These are phyloP conservation scores for Rhodotorula babjevae DNA, from an alignment of 768 basidiomycete genomes.

Conservation along the genomic window DNA sequence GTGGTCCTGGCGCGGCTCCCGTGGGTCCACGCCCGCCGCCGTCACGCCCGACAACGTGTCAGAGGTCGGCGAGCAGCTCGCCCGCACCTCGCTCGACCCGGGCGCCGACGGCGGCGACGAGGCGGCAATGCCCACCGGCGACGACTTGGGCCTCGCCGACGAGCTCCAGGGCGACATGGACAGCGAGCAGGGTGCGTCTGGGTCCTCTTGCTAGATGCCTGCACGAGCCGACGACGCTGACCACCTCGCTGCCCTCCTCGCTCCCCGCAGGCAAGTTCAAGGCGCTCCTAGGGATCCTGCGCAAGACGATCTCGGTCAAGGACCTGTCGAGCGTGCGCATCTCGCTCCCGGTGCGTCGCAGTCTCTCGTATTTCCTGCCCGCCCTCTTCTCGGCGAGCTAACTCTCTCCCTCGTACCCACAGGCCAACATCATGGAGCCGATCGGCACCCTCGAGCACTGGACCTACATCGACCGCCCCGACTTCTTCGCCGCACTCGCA, in stretches of 20 bases:
- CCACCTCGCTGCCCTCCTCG: neutral
- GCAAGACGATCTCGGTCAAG: conserved; percentile 40
- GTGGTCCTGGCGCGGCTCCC: neutral
- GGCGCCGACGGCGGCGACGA: neutral
- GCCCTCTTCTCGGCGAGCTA: no score
- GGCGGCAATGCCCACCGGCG: neutral
- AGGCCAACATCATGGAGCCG: conserved; percentile 32
- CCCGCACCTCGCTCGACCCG: neutral
- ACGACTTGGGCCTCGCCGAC: neutral
- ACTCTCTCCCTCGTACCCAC: neutral
- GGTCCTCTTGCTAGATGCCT: no score
- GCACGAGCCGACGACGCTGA: no score
- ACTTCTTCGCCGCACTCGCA: conserved; percentile 40
- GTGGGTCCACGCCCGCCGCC: neutral
- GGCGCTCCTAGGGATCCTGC: conserved; percentile 37
- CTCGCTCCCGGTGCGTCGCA: conserved; percentile 26
- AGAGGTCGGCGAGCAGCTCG: neutral
- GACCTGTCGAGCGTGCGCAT: conserved; percentile 39
- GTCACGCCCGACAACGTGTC: neutral
- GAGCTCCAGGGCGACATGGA: neutral
- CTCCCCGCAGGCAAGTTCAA: conserved; percentile 7
- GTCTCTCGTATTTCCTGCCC: no score
- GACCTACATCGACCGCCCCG: conserved; percentile 41
- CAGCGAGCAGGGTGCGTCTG: neutral
- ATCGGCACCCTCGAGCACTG: conserved; percentile 40